A percentile compares a stretch with the other conserved stretches of the same genome.
Conservation (phyloP, 208 protist species). For the Acanthamoeba castellanii region DNA sequence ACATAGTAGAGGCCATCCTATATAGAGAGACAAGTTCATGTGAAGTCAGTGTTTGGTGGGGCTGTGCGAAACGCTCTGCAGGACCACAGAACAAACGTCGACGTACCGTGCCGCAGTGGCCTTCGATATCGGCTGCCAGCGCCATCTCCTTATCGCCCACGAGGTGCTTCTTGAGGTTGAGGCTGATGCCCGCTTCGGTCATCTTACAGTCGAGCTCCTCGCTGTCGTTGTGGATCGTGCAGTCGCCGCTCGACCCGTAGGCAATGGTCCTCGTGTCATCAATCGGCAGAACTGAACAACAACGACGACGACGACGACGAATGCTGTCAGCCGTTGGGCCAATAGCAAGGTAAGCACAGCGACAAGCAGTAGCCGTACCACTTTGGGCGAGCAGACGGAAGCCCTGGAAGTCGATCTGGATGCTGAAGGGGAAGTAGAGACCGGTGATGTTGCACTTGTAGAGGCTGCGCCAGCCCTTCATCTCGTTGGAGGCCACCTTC, state of each 20-base stretch:
- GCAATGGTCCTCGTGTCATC: slow-evolving; percentile 61
- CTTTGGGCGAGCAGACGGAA: slow-evolving; percentile 66
- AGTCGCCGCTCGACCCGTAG: slow-evolving; percentile 58
- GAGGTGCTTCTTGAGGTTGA: slow-evolving; percentile 76
- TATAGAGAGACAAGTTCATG: background rate
- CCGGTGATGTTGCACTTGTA: slow-evolving; percentile 39
- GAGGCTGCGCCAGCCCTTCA: slow-evolving; percentile 52
- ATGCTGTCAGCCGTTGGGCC: background rate
- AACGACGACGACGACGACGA: background rate
- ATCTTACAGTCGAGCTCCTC: slow-evolving; percentile 67
- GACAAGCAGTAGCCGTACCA: background rate
- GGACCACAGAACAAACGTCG: background rate
- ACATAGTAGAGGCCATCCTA: slow-evolving; percentile 71
- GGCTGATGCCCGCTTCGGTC: slow-evolving; percentile 57
- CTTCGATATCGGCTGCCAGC: slow-evolving; percentile 50
- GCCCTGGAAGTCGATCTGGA: slow-evolving; percentile 76
- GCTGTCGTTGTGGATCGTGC: slow-evolving; percentile 65
- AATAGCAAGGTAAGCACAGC: background rate
- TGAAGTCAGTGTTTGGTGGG: background rate
- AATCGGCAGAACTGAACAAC: slow-evolving; percentile 54
- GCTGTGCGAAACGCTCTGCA: background rate
- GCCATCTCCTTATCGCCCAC: slow-evolving; percentile 71
- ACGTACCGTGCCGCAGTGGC: slow-evolving; percentile 61
- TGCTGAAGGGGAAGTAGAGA: slow-evolving; percentile 69
- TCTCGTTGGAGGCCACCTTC: slow-evolving; percentile 75